A percentile compares a stretch with the other conserved stretches of the same genome.
phyloP scores from a whole-genome alignment of 441 rosid species.

The Croton laevigatus region DNA sequence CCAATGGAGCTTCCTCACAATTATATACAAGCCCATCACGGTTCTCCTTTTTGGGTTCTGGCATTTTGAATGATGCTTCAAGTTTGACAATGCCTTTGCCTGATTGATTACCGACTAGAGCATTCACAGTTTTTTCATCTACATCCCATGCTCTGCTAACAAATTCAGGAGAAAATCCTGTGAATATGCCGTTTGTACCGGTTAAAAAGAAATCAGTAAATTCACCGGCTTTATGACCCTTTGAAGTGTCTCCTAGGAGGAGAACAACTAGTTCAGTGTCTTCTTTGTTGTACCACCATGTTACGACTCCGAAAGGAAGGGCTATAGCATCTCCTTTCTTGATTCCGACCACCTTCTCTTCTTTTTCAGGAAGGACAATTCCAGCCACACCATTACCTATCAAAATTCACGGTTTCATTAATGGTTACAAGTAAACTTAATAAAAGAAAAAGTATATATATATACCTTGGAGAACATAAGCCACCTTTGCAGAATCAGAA shows the following conservation, averaged over 20 bases:
- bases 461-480: slow-evolving; percentile 83
- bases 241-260: slow-evolving; percentile 72
- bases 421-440: background rate
- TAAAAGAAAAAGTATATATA: too few species aligned
- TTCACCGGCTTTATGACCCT: slow-evolving; percentile 65
- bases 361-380: slow-evolving; percentile 75
- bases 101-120: slow-evolving; percentile 51
- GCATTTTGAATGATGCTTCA: slow-evolving; percentile 44
- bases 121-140: slow-evolving; percentile 36
- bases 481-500: slow-evolving; percentile 80
- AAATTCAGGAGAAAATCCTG: slow-evolving; percentile 70
- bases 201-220: slow-evolving; percentile 72
- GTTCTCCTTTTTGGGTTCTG: slow-evolving; percentile 51
- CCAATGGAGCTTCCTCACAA: slow-evolving; percentile 78
- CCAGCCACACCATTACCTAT: slow-evolving; percentile 80
- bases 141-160: slow-evolving; percentile 74
- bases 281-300: slow-evolving; percentile 84
- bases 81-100: slow-evolving; percentile 71
- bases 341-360: slow-evolving; percentile 68
- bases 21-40: slow-evolving; percentile 62
- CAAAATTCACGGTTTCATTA: background rate
- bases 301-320: slow-evolving; percentile 79
- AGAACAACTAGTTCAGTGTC: slow-evolving; percentile 64
- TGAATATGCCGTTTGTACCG: slow-evolving; percentile 75
- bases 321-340: slow-evolving; percentile 83